Evolutionary conservation across 768 basidiomycete species (phyloP).

Genomic region (Wakefieldia striispora): DNA sequence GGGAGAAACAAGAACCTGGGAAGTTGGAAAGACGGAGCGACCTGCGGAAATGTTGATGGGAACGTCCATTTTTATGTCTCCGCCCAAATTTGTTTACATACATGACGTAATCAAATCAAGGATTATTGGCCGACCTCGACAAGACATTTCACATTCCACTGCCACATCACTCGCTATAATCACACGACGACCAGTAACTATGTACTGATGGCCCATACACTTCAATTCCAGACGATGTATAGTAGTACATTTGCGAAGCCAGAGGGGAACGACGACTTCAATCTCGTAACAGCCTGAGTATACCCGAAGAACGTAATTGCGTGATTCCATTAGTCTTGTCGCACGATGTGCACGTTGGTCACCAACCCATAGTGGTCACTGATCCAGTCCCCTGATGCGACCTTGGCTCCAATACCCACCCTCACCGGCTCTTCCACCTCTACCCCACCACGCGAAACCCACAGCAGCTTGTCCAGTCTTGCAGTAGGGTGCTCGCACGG

Average conservation of each 20-base stretch:
- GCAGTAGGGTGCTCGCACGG: slow-evolving; percentile 42
- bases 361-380: slow-evolving; percentile 70
- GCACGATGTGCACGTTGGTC: slow-evolving; percentile 35
- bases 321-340: slow-evolving; percentile 7
- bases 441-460: slow-evolving; percentile 46
- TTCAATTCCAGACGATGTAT: background rate
- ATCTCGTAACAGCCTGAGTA: slow-evolving; percentile 11
- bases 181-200: background rate
- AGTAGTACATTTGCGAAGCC: background rate
- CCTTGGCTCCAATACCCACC: slow-evolving; percentile 56
- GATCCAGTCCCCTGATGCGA: slow-evolving; percentile 44
- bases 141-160: too few relatives aligned
- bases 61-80: slow-evolving; percentile 31
- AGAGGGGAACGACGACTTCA: too few relatives aligned
- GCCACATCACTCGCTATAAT: slow-evolving; percentile 8
- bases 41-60: slow-evolving; percentile 20
- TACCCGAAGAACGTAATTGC: background rate
- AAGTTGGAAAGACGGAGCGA: slow-evolving; percentile 17
- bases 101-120: slow-evolving; percentile 6
- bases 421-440: slow-evolving; percentile 51
- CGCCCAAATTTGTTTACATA: slow-evolving; percentile 24
- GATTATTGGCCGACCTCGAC: background rate
- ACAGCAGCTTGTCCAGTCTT: slow-evolving; percentile 68
- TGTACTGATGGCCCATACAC: too few relatives aligned
- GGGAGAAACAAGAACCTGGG: slow-evolving; percentile 25